These are phyloP conservation scores for Cystobasidium sp. DNA, from an alignment of 1,284 basidiomycete genomes.

Conservation along the genomic window DNA sequence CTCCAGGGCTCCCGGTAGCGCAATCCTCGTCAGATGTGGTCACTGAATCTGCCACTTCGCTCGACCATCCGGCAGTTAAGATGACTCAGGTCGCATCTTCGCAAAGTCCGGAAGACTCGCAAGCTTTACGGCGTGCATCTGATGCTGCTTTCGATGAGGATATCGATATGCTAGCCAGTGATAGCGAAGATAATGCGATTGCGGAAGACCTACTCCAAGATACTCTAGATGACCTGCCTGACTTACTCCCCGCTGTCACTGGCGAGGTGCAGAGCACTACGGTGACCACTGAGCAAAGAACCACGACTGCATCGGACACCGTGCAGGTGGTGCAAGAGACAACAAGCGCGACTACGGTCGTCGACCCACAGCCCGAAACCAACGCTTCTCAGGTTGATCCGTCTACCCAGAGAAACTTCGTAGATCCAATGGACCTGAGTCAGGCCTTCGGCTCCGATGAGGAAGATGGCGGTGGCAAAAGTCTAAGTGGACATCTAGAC, in stretches of 20 bases:
- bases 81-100: conserved; percentile 25
- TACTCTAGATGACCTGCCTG: conserved; percentile 9
- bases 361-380: neutral
- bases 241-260: neutral
- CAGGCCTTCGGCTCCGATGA: conserved; percentile 18
- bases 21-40: neutral
- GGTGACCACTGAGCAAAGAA: neutral
- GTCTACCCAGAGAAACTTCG: neutral
- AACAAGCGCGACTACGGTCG: neutral
- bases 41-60: neutral
- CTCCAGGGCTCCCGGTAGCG: neutral
- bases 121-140: neutral
- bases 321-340: neutral
- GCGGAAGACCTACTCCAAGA: neutral
- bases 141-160: conserved; percentile 11
- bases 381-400: neutral
- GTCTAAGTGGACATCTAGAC: too few species aligned
- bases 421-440: conserved; percentile 29
- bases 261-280: neutral
- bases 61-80: neutral
- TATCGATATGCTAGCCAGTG: conserved; percentile 23
- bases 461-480: neutral
- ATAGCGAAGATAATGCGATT: conserved; percentile 1
- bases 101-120: conserved; percentile 23
- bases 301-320: neutral